Evolutionary conservation across 73 alveolate species (phyloP), one percentile per base, ranked within the genome.

Genomic region (Paramecium bursaria): DNA sequence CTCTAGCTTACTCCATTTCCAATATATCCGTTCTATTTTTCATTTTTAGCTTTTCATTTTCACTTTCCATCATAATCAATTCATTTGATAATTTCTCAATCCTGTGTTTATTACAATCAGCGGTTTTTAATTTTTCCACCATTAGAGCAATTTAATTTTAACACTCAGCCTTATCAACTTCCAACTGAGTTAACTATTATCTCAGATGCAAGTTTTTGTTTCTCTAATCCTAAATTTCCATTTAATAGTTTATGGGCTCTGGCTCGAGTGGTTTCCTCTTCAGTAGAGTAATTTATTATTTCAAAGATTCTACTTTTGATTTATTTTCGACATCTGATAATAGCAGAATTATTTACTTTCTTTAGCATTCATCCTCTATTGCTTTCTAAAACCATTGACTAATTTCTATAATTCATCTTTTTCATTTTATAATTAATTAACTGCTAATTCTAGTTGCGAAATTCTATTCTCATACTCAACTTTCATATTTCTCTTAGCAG

Each of bases 31-130:
- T 35, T 2, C 26, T 25, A 67, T 67, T 67, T 29, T 67, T 67
- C 10, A 53, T 67, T 47, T 67, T 67, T 35, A 67, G 23, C 11
- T 47, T 67, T 19, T 67, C 82, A 67, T 67, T 67, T 7, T 67
- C 82, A 39, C 42, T 67, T 67, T 67, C 82, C 10, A 67, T 21
- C 6, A 67, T 42, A 42, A 67, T 67, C 17, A 67, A 26, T 67
- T 67, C 82, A 11, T 47, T 47, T 35, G 19, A 3, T 14, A 67
- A 67, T 67, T 67, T 35, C 17, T 67, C 82, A 17, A 39, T 35
- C 14, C 35, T 35, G 10, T 31, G 50, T 67, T 67, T 67, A 17
- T 25, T 29, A 39, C 22, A 19, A 17, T 67, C 82, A 21, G 50
- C 50, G 1, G 82, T 67, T 47, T 67, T 67, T 7, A 67, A 57